Evolutionary conservation across 2,329 filamentous ascomycete genomes (phyloP), one percentile per base, ranked within the genome.

Genomic region (Amesomyces nigricolor): DNA sequence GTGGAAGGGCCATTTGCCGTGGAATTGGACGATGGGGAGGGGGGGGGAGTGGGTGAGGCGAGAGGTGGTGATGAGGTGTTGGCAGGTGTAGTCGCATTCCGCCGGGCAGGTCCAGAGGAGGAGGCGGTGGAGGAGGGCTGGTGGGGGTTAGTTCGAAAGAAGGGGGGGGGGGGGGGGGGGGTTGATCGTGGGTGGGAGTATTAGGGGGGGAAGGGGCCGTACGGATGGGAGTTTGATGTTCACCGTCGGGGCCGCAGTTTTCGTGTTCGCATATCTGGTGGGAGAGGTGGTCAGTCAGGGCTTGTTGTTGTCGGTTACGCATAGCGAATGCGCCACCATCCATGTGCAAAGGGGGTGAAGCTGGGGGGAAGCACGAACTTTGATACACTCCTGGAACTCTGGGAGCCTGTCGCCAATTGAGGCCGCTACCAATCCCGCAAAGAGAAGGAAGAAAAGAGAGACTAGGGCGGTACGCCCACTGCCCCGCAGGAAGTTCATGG

Each of bases 41-140:
- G 64, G 62, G 0, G 58, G 54, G 58, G 83, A 80, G 60, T 80
- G 76, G 26, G 81, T 75, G 62, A 91, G 73, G 61, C 92, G 89
- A 56, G 75, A 74, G 64, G 82, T 73, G 54, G 94, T 97, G 58
- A 95, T 79, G 70, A 96, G 87, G 78, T 95, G 92, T 71, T 99
- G 94, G 78, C 94, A 99, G 58, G 89, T 87, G 76, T 99, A 95
- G 77, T 99, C 91, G 83, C 94, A 99, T 80, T 99, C 92, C 68
- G 88, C 79, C 59, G 88, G 82, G 75, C 94, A 99, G 69, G 84
- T 85, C 94, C 94, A 99, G 70, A 96, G 75, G 67, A 97, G 85
- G 63, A 97, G 79, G 59, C 89, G 89, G 69, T 87, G 91, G 72
- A 88, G 83, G 64, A 96, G 70, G 60, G 94, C 91, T 96, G 68